These are phyloP conservation scores for Arachis hypogaea DNA, from an alignment of 306 rosid genomes.

Conservation along the genomic window DNA sequence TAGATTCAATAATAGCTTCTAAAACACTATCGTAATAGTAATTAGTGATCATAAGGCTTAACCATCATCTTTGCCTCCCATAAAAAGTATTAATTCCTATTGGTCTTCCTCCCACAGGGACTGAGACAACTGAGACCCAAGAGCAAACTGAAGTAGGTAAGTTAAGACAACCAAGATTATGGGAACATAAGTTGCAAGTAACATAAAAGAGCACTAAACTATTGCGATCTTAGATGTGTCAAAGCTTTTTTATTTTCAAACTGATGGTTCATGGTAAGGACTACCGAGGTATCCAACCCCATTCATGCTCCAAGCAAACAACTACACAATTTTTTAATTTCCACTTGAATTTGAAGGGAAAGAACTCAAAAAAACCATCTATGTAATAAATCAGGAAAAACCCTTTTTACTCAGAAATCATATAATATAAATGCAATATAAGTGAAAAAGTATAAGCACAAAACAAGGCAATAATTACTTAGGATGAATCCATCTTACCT, in stretches of 20 bases:
- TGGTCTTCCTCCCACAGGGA: slow-evolving; percentile 10
- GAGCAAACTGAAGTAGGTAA: not conserved
- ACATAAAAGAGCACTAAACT: slow-evolving; percentile 7
- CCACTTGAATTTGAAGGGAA: not conserved
- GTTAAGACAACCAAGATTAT: slow-evolving; percentile 7
- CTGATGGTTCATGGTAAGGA: slow-evolving; percentile 8
- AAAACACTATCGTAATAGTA: not conserved
- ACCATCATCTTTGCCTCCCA: slow-evolving; percentile 10
- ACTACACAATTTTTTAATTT: slow-evolving; percentile 4
- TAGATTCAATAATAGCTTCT: slow-evolving; percentile 15
- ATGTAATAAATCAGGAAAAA: slow-evolving; percentile 4
- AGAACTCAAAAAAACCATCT: slow-evolving; percentile 10
- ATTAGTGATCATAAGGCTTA: slow-evolving; percentile 12
- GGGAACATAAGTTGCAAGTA: slow-evolving; percentile 11
- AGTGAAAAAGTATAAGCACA: slow-evolving; percentile 10
- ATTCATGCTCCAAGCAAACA: slow-evolving; percentile 23
- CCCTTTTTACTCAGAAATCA: slow-evolving; percentile 10
- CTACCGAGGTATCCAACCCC: not conserved
- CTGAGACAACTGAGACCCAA: slow-evolving; percentile 11
- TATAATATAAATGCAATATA: not conserved
- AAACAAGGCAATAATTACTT: not conserved
- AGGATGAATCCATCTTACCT: slow-evolving; percentile 52
- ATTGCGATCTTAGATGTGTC: not conserved
- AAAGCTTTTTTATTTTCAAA: not conserved
- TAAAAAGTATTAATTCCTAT: not conserved